These are phyloP conservation scores for Geosmithia flava DNA, from an alignment of 2,329 filamentous ascomycete species.

Conservation along the genomic window DNA sequence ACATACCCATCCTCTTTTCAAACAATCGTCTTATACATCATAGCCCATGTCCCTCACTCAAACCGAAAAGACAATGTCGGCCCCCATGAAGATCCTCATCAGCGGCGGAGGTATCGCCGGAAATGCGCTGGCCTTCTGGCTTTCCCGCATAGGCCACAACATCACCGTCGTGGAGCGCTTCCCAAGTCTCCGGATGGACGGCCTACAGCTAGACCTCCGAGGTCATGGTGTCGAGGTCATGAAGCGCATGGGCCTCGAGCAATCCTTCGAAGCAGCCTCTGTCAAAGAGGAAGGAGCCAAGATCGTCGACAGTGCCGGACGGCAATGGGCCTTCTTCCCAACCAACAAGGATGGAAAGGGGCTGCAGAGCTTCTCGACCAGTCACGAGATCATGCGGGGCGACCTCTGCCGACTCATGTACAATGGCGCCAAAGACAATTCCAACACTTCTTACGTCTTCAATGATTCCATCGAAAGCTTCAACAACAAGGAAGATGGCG, in stretches of 20 bases:
- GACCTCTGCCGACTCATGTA: conserved; percentile 38
- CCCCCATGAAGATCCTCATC: conserved; percentile 29
- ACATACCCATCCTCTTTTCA: too few species aligned
- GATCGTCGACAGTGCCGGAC: conserved; percentile 28
- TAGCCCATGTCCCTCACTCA: too few species aligned
- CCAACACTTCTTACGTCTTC: conserved; percentile 11
- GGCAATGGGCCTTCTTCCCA: conserved; percentile 21
- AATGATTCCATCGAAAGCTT: conserved; percentile 15
- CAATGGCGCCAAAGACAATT: conserved; percentile 18
- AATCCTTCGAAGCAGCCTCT: conserved; percentile 16
- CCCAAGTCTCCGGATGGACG: conserved; percentile 18
- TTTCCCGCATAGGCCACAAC: conserved; percentile 19
- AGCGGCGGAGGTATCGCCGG: conserved; percentile 27
- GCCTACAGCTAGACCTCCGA: conserved; percentile 29
- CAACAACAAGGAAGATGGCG: conserved; percentile 14
- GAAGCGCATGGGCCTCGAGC: conserved; percentile 21
- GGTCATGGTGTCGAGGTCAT: conserved; percentile 22
- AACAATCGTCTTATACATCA: too few species aligned
- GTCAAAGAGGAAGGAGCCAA: conserved; percentile 36
- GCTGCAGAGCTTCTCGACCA: conserved; percentile 30
- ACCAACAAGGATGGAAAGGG: conserved; percentile 26
- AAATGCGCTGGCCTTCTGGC: conserved; percentile 21
- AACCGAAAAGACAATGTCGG: too few species aligned
- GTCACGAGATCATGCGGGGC: conserved; percentile 46
- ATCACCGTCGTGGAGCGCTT: conserved; percentile 26